Evolutionary conservation across 257 asterid species (phyloP).

Genomic region (Osmanthus fragrans): DNA sequence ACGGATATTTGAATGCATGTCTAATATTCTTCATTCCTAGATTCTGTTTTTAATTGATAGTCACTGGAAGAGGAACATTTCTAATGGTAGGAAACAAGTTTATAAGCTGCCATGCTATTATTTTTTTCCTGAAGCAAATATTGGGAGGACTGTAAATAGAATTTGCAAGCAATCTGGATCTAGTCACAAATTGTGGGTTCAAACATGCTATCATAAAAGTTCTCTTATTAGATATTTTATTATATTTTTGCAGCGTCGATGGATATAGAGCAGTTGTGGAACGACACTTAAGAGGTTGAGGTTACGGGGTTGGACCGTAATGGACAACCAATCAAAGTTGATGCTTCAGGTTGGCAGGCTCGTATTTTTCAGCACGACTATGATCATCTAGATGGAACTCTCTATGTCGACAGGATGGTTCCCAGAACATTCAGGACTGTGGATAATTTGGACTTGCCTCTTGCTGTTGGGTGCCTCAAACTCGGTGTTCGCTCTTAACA

Average conservation of each 20-base stretch:
- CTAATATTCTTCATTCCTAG: too few species aligned
- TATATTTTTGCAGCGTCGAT: conserved; percentile 54
- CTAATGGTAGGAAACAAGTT: background rate
- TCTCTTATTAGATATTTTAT: background rate
- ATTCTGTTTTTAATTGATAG: too few species aligned
- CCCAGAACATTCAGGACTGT: conserved; percentile 77
- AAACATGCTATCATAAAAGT: too few species aligned
- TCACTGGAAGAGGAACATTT: background rate
- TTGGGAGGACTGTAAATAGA: background rate
- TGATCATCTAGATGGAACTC: conserved; percentile 83
- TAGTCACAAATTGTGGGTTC: background rate
- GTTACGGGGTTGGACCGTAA: conserved; percentile 67
- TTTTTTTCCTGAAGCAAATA: background rate
- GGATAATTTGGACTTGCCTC: conserved; percentile 76
- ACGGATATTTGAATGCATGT: background rate
- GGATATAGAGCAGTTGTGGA: conserved; percentile 92
- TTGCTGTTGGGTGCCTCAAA: conserved; percentile 69
- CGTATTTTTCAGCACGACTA: conserved; percentile 90
- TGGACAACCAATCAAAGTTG: conserved; percentile 65
- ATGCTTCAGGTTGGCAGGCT: conserved; percentile 98
- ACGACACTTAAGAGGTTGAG: conserved; percentile 71
- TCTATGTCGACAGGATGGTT: conserved; percentile 85
- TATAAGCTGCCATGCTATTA: too few species aligned
- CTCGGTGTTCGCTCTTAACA: conserved; percentile 42
- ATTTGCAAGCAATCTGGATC: background rate